Evolutionary conservation across 2,329 filamentous ascomycete species (phyloP).

Genomic region (Fusarium brevicatenulatum): DNA sequence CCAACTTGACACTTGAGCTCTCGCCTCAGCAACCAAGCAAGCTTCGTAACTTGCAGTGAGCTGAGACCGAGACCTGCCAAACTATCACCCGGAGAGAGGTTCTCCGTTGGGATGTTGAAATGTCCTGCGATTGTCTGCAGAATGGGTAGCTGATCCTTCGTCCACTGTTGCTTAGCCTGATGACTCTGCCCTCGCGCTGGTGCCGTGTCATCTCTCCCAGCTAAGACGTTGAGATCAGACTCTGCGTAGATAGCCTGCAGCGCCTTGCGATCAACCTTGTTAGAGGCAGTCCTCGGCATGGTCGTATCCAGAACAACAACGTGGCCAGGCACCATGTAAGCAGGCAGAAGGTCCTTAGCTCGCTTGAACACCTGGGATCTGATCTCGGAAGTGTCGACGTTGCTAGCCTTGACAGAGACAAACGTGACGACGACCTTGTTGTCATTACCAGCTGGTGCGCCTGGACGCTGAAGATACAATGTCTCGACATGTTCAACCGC

Average conservation of each 20-base stretch:
- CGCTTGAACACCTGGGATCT: conserved; percentile 12
- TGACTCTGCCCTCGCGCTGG: background rate
- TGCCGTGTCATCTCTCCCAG: background rate
- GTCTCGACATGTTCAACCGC: conserved; percentile 22
- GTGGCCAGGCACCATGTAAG: conserved; percentile 26
- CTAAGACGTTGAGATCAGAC: background rate
- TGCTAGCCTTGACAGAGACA: conserved; percentile 13
- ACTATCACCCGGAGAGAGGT: conserved; percentile 7
- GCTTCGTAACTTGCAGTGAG: conserved; percentile 23
- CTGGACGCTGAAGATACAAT: background rate
- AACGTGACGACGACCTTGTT: conserved; percentile 25
- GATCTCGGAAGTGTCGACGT: conserved; percentile 1
- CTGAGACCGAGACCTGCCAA: conserved; percentile 24
- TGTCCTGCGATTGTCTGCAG: conserved; percentile 7
- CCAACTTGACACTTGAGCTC: conserved; percentile 15
- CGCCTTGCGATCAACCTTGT: conserved; percentile 27
- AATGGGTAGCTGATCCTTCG: background rate
- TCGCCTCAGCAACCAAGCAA: conserved; percentile 15
- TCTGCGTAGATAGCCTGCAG: conserved; percentile 9
- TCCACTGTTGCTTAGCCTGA: background rate
- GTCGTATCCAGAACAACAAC: conserved; percentile 25
- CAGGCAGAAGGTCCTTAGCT: conserved; percentile 6
- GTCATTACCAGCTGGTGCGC: background rate
- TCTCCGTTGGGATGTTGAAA: conserved; percentile 6
- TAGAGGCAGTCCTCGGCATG: conserved; percentile 23